Percentiles rank a stretch among this genome's conserved stretches.
phyloP scores from a whole-genome alignment of 345 rosid species.

The Syzygium oleosum region DNA sequence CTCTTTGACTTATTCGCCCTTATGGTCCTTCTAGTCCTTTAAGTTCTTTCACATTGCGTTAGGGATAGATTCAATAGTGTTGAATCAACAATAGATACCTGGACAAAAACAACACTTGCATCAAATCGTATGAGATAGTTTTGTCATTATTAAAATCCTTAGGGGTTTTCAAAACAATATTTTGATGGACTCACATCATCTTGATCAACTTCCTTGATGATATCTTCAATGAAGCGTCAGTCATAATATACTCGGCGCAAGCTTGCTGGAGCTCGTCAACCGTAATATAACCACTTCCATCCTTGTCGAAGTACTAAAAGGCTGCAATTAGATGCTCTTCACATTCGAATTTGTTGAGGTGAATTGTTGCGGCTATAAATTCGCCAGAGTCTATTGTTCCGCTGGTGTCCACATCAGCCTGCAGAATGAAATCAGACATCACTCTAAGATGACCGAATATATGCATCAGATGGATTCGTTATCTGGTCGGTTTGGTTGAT shows the following conservation, averaged over 20 bases:
- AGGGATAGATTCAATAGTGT: not conserved
- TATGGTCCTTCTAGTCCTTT: not conserved
- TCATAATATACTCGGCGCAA: not conserved
- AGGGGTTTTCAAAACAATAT: no score
- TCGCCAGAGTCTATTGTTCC: conserved; percentile 22
- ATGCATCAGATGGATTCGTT: not conserved
- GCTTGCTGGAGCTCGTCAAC: conserved; percentile 15
- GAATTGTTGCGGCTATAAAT: conserved; percentile 20
- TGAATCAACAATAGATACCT: not conserved
- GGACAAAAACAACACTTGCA: no score
- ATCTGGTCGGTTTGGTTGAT: not conserved
- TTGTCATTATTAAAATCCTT: no score
- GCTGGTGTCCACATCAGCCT: conserved; percentile 20
- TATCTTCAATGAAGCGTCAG: not conserved
- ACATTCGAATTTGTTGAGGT: conserved; percentile 15
- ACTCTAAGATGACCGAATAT: no score
- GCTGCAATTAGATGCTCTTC: conserved; percentile 21
- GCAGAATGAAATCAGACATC: not conserved
- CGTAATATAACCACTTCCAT: conserved; percentile 23
- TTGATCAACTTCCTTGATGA: no score
- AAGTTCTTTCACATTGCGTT: not conserved
- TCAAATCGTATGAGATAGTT: no score
- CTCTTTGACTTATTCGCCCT: not conserved
- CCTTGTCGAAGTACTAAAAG: conserved; percentile 18
- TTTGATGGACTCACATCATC: no score